phyloP scores from a whole-genome alignment of 129 eudicot species.

The Lonicera japonica region DNA sequence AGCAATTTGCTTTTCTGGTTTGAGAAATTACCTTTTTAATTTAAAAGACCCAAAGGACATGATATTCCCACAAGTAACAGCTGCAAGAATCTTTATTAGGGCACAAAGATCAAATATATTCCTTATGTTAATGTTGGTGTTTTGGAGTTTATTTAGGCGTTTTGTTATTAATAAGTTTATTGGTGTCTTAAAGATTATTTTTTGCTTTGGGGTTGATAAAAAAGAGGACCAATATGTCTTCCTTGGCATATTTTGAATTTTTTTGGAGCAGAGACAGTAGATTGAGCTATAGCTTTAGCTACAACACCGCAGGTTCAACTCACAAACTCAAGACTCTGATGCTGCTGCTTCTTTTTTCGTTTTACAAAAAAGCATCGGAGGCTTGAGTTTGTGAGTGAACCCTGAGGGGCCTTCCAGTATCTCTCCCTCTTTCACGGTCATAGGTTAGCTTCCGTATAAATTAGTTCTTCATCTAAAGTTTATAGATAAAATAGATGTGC shows the following conservation, averaged over 20 bases:
- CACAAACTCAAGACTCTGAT: too few relatives aligned
- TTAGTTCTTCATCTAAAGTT: not conserved
- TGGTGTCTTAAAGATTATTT: not conserved
- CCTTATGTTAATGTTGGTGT: not conserved
- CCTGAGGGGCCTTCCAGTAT: not conserved
- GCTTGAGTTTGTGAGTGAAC: not conserved
- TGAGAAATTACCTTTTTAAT: too few relatives aligned
- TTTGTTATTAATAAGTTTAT: not conserved
- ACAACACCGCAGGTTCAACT: not conserved
- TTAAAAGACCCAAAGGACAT: too few relatives aligned
- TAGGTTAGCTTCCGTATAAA: not conserved
- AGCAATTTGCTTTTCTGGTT: too few relatives aligned
- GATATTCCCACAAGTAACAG: too few relatives aligned
- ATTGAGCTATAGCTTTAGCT: not conserved
- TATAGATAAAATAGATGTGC: not conserved
- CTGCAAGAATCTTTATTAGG: not conserved
- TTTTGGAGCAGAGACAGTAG: not conserved
- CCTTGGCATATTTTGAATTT: not conserved
- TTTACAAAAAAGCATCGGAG: not conserved
- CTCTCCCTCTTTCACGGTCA: not conserved
- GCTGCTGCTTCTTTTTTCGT: too few relatives aligned
- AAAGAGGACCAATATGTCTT: not conserved
- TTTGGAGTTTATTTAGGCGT: not conserved
- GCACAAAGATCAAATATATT: not conserved
- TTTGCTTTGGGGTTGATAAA: not conserved